Evolutionary conservation across 257 asterid genomes (phyloP).

Genomic region (Solanum clarkiae): DNA sequence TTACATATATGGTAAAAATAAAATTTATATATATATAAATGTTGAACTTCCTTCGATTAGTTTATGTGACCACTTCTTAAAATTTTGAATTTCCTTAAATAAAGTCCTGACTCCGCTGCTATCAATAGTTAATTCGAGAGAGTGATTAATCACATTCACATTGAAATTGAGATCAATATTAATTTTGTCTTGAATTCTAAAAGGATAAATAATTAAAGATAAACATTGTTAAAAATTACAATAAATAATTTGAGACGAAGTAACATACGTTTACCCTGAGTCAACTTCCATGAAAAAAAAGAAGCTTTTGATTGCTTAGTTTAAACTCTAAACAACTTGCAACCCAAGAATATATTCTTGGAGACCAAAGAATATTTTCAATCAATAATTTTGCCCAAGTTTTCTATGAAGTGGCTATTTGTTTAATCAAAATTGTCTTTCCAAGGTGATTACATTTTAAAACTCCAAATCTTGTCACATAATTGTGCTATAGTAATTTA

Average conservation of each 20-base stretch:
- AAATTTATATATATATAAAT: too few relatives aligned
- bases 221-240: neutral
- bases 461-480: neutral
- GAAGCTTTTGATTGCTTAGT: neutral
- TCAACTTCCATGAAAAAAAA: neutral
- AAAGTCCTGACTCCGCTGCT: too few relatives aligned
- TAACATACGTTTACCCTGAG: neutral
- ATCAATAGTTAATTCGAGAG: rapidly evolving
- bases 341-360: neutral
- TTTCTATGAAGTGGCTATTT: neutral
- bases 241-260: neutral
- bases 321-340: neutral
- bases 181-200: neutral
- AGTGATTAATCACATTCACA: neutral
- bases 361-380: neutral
- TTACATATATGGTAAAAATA: too few relatives aligned
- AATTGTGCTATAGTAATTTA: neutral
- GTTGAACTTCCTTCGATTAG: too few relatives aligned
- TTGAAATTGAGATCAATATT: neutral
- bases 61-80: too few relatives aligned
- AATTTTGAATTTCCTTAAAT: too few relatives aligned
- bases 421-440: neutral
- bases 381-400: neutral
- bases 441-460: neutral
- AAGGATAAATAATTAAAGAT: neutral